phyloP scores from a whole-genome alignment of 768 basidiomycete genomes.

The Suillus lakei region DNA sequence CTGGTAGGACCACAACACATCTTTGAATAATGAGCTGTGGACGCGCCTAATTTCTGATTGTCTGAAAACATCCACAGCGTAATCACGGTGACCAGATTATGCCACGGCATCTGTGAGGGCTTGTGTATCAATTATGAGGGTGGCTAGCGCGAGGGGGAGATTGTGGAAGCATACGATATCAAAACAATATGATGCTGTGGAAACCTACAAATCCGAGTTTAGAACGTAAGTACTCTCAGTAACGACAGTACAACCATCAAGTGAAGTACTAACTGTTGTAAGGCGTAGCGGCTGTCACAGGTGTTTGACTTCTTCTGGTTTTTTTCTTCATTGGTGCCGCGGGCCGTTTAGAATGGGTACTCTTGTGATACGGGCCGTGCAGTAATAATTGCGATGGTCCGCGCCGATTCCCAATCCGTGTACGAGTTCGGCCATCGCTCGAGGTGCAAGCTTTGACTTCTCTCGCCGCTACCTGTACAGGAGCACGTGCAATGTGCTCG shows the following conservation, averaged over 20 bases:
- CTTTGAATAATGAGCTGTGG: conserved; percentile 8
- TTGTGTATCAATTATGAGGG: neutral
- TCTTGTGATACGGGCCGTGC: neutral
- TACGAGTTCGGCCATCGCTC: conserved; percentile 77
- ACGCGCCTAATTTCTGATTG: conserved; percentile 8
- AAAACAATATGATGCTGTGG: neutral
- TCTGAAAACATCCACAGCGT: neutral
- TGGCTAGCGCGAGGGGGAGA: neutral
- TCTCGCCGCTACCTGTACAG: conserved; percentile 61
- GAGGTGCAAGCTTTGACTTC: conserved; percentile 56
- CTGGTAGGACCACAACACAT: neutral
- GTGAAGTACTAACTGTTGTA: neutral
- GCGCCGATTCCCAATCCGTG: conserved; percentile 58
- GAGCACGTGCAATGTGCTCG: conserved; percentile 24
- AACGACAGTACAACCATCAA: neutral
- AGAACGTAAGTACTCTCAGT: neutral
- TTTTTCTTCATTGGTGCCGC: conserved; percentile 22
- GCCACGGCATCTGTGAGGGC: neutral
- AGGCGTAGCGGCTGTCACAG: neutral
- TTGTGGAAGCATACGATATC: neutral
- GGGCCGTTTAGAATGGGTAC: neutral
- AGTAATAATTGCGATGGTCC: neutral
- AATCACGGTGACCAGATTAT: too few relatives aligned
- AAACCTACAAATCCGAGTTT: neutral
- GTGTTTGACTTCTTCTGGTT: neutral